Percentiles rank a stretch among this genome's conserved stretches.
Evolutionary conservation across 192 early-diverging fungal genomes (phyloP).

Genomic region (Blastocladiella britannica): DNA sequence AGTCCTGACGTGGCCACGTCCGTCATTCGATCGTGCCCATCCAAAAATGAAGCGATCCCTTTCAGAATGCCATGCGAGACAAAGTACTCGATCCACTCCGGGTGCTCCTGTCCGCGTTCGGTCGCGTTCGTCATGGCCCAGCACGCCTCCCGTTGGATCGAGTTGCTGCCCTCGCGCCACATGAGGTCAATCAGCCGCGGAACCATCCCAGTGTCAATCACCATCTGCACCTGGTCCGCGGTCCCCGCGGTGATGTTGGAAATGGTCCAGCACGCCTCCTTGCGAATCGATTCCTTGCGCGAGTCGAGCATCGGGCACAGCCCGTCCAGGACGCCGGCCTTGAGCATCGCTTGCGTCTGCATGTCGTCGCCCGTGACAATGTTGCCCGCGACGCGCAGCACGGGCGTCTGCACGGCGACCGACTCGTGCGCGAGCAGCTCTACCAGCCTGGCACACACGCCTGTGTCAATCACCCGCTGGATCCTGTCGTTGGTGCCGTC

Average conservation of each 20-base stretch:
- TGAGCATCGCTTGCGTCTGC: constrained; percentile 53
- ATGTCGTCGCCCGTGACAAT: constrained; percentile 65
- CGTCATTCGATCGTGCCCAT: constrained; percentile 90
- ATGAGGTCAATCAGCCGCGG: constrained; percentile 77
- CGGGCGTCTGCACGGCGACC: constrained; percentile 44
- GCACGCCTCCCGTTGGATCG: constrained; percentile 97
- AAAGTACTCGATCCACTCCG: constrained; percentile 84
- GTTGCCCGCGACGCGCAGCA: constrained; percentile 52
- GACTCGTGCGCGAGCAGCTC: constrained; percentile 39
- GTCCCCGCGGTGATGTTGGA: constrained; percentile 97
- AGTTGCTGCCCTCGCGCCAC: constrained; percentile 66
- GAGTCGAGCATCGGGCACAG: constrained; percentile 26
- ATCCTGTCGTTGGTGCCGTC: constrained; percentile 52
- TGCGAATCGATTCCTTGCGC: constrained; percentile 39
- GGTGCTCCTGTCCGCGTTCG: constrained; percentile 66
- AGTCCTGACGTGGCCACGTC: constrained; percentile 91
- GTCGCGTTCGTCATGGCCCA: constrained; percentile 99
- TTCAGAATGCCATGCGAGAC: constrained; percentile 83
- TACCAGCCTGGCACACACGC: constrained; percentile 46
- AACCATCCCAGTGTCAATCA: constrained; percentile 87
- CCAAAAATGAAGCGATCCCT: constrained; percentile 62
- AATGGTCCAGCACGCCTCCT: constrained; percentile 99
- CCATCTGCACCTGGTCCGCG: constrained; percentile 73
- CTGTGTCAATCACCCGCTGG: constrained; percentile 50
- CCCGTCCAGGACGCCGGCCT: constrained; percentile 35